Evolutionary conservation across 2,329 filamentous ascomycete genomes (phyloP).

Genomic region (Fonsecaea pugnacius): DNA sequence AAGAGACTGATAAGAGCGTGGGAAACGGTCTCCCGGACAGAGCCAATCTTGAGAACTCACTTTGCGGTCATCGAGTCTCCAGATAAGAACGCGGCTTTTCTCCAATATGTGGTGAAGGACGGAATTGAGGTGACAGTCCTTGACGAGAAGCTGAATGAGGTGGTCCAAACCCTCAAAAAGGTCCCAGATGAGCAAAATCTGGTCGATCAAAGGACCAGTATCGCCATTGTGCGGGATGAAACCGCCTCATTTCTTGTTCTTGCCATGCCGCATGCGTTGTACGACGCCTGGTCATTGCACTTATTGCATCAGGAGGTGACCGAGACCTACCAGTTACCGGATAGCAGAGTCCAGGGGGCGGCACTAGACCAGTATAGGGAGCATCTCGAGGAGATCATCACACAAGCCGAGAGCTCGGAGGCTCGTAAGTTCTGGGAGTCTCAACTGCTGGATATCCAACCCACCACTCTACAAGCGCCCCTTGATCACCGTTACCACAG

Average conservation of each 20-base stretch:
- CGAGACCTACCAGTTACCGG: conserved; percentile 6
- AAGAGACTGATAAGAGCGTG: conserved; percentile 65
- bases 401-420: conserved; percentile 53
- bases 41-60: conserved; percentile 74
- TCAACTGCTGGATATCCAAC: conserved; percentile 54
- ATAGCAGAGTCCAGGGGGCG: not conserved
- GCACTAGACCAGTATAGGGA: conserved; percentile 35
- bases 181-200: conserved; percentile 27
- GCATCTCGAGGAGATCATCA: conserved; percentile 59
- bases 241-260: conserved; percentile 57
- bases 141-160: conserved; percentile 11
- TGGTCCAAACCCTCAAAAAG: conserved; percentile 27
- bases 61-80: conserved; percentile 63
- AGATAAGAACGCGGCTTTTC: conserved; percentile 12
- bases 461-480: conserved; percentile 11
- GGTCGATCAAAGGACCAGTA: conserved; percentile 21
- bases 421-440: conserved; percentile 71
- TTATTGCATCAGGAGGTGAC: conserved; percentile 68
- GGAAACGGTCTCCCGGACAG: conserved; percentile 60
- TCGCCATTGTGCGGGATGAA: conserved; percentile 44
- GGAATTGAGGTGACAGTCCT: conserved; percentile 9
- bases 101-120: conserved; percentile 25
- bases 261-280: conserved; percentile 83
- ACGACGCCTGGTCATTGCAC: conserved; percentile 83
- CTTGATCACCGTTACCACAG: not conserved